Base-by-base conservation (phyloP, 176 grass and related monocot species). In the Hordeum marinum region DNA sequence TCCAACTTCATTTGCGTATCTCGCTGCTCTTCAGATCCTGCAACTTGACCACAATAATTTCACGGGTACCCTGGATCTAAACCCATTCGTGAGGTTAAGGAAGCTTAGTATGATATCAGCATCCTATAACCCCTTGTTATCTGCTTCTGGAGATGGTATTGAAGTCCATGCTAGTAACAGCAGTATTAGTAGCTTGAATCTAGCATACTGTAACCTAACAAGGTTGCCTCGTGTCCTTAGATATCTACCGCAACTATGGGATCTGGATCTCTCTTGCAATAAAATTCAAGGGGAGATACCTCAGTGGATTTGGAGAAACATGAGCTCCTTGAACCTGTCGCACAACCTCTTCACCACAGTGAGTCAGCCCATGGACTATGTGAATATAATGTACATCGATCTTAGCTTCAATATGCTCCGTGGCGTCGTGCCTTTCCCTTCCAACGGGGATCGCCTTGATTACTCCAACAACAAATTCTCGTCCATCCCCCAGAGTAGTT, bases 231-330 rank as follows among this genome's bases (percentile, higher is more conserved):
- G 20, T n/a, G 63, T 50, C 75, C n/a, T 94, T 20, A 63, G 59
- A 52, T 63, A 85, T 64, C 80, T 81, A 79, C 72, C 20, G 7
- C 0, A 75, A 69, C 21, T 85, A 50, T 20, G 15, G 20, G 10
- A 0, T 14, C 63, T 94, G 21, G 89, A 94, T 84, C 83, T 94
- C 15, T 94, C 89, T 5, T 74, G 72, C 34, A 94, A 94, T 81
- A 57, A 61, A 4, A 94, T 94, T 70, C 3, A 23, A n/a, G 86
- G 83, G 15, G 31, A 18, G 2, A 81, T 94, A 80, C 80, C 86
- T 21, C 64, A 63, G 6, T 91, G 89, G 89, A 77, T 94, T 35
- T 90, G 84, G 83, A 92, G 18, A 41, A 83, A 75, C 24, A 72
- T 91, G 45, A 11, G 8, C 0, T 0, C 0, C 5, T 60, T 72